Evolutionary conservation across 371 early-diverging fungal species (phyloP).

Genomic region (Entomophthora muscae): DNA sequence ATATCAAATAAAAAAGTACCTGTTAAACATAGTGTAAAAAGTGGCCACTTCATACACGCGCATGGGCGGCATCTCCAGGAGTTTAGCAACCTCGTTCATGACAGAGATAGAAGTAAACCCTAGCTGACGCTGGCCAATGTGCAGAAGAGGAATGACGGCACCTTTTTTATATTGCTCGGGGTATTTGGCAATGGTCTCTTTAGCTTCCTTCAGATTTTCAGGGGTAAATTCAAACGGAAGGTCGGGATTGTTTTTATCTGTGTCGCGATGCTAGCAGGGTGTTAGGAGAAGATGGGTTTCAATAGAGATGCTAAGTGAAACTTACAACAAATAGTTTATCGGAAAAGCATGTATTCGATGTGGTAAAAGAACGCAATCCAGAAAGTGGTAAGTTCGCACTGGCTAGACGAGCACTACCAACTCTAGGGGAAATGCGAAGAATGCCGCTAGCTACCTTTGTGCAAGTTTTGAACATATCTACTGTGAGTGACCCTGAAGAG

Average conservation of each 20-base stretch:
- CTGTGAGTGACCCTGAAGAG: too few relatives aligned
- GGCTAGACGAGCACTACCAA: too few relatives aligned
- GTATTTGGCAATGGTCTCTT: conserved; percentile 80
- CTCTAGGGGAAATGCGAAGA: too few relatives aligned
- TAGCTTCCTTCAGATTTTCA: conserved; percentile 63
- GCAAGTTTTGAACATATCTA: too few relatives aligned
- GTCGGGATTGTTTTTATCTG: conserved; percentile 71
- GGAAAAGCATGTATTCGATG: conserved; percentile 31
- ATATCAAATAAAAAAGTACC: conserved; percentile 22
- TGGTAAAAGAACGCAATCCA: too few relatives aligned
- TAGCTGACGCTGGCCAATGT: conserved; percentile 88
- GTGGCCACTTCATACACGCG: conserved; percentile 98
- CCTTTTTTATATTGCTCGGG: conserved; percentile 96
- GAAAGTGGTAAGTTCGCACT: too few relatives aligned
- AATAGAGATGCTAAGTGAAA: not conserved
- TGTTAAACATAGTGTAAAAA: conserved; percentile 98
- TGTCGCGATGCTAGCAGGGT: conserved; percentile 62
- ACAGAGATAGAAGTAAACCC: conserved; percentile 84
- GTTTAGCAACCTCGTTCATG: conserved; percentile 91
- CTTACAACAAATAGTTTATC: conserved; percentile 53
- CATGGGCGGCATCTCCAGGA: conserved; percentile 93
- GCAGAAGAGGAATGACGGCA: conserved; percentile 89
- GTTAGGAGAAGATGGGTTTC: not conserved
- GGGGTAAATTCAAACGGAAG: conserved; percentile 71
- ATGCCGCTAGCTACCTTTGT: too few relatives aligned